Evolutionary conservation across 2,329 filamentous ascomycete species (phyloP), one percentile per base, ranked within the genome.

Genomic region (Pestalotiopsis sp.): DNA sequence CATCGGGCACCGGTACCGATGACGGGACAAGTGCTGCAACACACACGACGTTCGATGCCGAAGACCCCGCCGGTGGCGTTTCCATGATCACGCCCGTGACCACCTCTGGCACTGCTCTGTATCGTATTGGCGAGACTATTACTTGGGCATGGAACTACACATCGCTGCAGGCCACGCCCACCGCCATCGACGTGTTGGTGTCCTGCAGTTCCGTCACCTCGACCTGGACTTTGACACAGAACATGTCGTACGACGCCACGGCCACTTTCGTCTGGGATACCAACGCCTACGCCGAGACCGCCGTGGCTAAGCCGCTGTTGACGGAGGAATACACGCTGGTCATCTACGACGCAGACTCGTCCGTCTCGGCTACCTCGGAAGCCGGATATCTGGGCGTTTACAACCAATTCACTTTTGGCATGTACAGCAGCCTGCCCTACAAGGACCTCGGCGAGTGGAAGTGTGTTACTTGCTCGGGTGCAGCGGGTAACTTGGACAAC

Each of bases 101-200:
- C 6, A 82, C 81, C 3, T 76, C 79, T 12, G 81, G 82, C 31
- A 81, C 83, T 11, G 81, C 85, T 69, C 82, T 89, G 56, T 90
- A 87, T 83, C 88, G 88, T 75, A 88, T 91, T 70, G 86, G 87
- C 70, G 85, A 90, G 68, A 82, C 82, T 59, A 81, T 90, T 58
- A 91, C 88, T 14, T 89, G 87, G 78, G 84, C 80, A 61, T 92
- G 89, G 88, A 91, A 91, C 80, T 91, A 91, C 81, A 91, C 90
- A 3, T 85, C 85, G 59, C 77, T 92, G 38, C 81, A 84, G 67
- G 87, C 81, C 31, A 86, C 82, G 1, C 90, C 90, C 2, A 88
- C 86, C 3, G 89, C 88, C 56, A 75, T 92, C 68, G 88, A 91
- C 71, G 81, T 91, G 14, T 77, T 90, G 68, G 82, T 88, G 41